Conservation (phyloP, 2,329 filamentous ascomycete species). For the Beauveria bassiana region DNA sequence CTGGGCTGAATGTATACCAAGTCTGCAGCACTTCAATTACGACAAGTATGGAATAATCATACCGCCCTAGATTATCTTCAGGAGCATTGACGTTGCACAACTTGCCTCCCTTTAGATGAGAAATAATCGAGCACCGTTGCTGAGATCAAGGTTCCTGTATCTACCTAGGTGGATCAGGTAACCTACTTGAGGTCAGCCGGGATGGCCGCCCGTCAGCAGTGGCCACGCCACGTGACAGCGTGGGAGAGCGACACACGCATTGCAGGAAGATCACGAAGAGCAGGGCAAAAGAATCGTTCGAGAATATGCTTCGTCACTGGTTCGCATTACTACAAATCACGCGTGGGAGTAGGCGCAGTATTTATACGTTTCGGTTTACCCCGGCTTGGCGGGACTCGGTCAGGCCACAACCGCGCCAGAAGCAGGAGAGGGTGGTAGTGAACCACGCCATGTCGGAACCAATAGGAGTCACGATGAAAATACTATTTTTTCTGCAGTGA, state of each 20-base stretch:
- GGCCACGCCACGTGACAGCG: no score
- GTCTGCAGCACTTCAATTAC: slow-evolving; percentile 28
- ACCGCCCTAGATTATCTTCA: no score
- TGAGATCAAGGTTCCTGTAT: no score
- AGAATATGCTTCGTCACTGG: neutral
- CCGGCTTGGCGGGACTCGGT: slow-evolving; percentile 1
- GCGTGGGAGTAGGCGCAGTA: neutral
- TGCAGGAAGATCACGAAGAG: neutral
- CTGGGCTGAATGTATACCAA: slow-evolving; percentile 27
- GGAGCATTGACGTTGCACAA: no score
- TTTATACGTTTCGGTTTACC: neutral
- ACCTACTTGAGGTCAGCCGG: no score
- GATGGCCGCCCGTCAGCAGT: no score
- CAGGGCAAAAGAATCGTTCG: neutral
- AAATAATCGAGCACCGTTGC: no score
- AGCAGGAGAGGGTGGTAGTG: neutral
- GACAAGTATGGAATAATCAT: slow-evolving; percentile 21
- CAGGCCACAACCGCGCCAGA: slow-evolving; percentile 7
- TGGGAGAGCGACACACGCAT: neutral
- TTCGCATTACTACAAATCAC: neutral
- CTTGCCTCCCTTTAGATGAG: no score
- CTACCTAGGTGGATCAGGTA: no score
- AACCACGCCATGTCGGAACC: slow-evolving; percentile 11
- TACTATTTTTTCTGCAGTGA: neutral
- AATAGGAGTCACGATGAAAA: neutral